A percentile compares a stretch with the other conserved stretches of the same genome.
Evolutionary conservation across 345 rosid species (phyloP).

Genomic region (Nephelium lappaceum): DNA sequence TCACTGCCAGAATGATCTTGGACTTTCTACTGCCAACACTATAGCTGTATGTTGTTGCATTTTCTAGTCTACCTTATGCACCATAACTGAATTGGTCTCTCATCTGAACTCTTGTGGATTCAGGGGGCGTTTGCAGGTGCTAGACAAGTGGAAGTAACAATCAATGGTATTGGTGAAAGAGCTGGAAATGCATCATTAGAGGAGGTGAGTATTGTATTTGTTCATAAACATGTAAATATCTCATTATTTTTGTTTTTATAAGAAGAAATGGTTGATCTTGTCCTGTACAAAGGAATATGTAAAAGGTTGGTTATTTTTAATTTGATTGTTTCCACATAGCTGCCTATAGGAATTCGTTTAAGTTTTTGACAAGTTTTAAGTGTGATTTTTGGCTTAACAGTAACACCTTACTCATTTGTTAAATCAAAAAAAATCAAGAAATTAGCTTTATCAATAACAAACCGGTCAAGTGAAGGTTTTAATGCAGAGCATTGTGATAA

Average conservation of each 20-base stretch:
- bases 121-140: slow-evolving; percentile 95
- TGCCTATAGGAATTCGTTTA: neutral
- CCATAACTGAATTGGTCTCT: slow-evolving; percentile 21
- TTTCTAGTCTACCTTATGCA: neutral
- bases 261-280: neutral
- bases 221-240: neutral
- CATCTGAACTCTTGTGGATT: slow-evolving; percentile 24
- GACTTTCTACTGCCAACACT: slow-evolving; percentile 97
- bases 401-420: neutral
- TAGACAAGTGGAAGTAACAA: slow-evolving; percentile 92
- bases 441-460: too few relatives aligned
- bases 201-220: slow-evolving; percentile 55
- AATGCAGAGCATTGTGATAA: neutral
- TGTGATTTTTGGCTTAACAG: neutral
- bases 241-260: neutral
- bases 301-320: neutral
- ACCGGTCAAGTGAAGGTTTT: neutral
- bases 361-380: too few relatives aligned
- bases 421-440: too few relatives aligned
- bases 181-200: slow-evolving; percentile 99
- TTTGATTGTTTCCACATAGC: neutral
- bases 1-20: slow-evolving; percentile 99
- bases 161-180: slow-evolving; percentile 98
- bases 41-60: slow-evolving; percentile 58
- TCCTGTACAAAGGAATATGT: neutral